Evolutionary conservation across 202 grass and related monocot genomes (phyloP).

Genomic region (Panicum virgatum): DNA sequence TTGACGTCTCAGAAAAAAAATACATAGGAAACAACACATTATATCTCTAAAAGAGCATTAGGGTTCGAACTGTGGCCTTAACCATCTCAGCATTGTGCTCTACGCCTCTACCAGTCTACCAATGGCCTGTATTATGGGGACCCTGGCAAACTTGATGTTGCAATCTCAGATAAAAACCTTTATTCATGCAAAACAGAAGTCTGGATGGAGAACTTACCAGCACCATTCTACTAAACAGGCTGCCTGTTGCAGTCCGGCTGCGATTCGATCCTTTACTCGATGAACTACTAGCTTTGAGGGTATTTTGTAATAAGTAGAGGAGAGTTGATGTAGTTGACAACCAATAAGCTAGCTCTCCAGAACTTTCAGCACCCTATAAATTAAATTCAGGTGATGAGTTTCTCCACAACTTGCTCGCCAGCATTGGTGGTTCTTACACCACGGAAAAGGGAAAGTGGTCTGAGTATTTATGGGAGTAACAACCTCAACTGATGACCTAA

Average conservation of each 20-base stretch:
- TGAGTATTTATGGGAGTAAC: conserved; percentile 27
- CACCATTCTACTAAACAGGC: conserved; percentile 81
- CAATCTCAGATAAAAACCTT: conserved; percentile 31
- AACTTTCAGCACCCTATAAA: conserved; percentile 63
- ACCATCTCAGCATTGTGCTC: no score
- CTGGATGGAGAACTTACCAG: conserved; percentile 51
- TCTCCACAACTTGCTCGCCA: conserved; percentile 18
- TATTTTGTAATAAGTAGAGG: conserved; percentile 86
- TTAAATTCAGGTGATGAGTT: conserved; percentile 29
- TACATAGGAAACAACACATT: background rate
- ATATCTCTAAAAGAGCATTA: background rate
- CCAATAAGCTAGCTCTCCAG: conserved; percentile 84
- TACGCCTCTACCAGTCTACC: background rate
- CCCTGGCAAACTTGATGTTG: background rate
- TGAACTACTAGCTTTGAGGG: conserved; percentile 82
- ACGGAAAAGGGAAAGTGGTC: background rate
- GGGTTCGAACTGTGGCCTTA: no score
- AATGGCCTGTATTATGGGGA: background rate
- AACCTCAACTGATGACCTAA: conserved; percentile 83
- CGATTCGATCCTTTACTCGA: conserved; percentile 54
- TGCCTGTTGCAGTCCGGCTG: conserved; percentile 58
- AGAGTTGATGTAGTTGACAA: conserved; percentile 87
- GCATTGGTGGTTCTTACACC: conserved; percentile 3
- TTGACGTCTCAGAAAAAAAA: background rate
- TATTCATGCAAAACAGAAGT: conserved; percentile 22